Conservation (phyloP, 768 basidiomycete species). For the Agaricus blazei region DNA sequence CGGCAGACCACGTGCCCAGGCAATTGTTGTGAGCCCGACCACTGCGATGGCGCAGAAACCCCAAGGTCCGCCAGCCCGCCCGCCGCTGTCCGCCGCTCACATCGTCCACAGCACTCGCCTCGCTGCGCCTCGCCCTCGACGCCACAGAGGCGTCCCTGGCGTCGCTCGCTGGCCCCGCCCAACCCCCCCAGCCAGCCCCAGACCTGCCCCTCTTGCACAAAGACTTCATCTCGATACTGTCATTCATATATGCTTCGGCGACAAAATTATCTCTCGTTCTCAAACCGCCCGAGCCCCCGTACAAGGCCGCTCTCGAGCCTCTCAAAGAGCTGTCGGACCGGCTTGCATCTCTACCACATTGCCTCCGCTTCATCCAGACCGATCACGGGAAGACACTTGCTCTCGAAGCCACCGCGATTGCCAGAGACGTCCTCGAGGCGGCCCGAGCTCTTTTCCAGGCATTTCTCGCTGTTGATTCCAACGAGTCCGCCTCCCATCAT, state of each 20-base stretch:
- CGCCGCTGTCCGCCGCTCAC: background rate
- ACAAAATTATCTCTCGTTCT: constrained; percentile 63
- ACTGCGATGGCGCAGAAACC: constrained; percentile 34
- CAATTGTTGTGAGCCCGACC: background rate
- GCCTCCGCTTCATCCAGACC: constrained; percentile 37
- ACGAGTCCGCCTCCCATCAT: background rate
- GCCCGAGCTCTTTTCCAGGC: constrained; percentile 38
- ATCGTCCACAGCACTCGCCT: constrained; percentile 20
- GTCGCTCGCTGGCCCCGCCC: constrained; percentile 18
- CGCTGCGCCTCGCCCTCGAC: constrained; percentile 28
- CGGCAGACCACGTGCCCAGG: constrained; percentile 10
- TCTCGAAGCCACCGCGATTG: constrained; percentile 36
- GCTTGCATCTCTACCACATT: constrained; percentile 46
- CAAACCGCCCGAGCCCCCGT: constrained; percentile 52
- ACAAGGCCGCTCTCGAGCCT: constrained; percentile 43
- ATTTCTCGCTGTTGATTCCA: constrained; percentile 23
- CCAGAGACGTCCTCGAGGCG: constrained; percentile 37
- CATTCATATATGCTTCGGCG: constrained; percentile 48
- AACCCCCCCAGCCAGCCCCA: constrained; percentile 12
- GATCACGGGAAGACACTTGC: constrained; percentile 42
- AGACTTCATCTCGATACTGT: constrained; percentile 54
- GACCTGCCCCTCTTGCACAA: constrained; percentile 37
- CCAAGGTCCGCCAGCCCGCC: constrained; percentile 23
- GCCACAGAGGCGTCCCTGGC: constrained; percentile 34
- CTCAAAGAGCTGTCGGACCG: constrained; percentile 50